Evolutionary conservation across 1,284 basidiomycete genomes (phyloP), one percentile per base, ranked within the genome.

Genomic region (Cryptococcus sp.): DNA sequence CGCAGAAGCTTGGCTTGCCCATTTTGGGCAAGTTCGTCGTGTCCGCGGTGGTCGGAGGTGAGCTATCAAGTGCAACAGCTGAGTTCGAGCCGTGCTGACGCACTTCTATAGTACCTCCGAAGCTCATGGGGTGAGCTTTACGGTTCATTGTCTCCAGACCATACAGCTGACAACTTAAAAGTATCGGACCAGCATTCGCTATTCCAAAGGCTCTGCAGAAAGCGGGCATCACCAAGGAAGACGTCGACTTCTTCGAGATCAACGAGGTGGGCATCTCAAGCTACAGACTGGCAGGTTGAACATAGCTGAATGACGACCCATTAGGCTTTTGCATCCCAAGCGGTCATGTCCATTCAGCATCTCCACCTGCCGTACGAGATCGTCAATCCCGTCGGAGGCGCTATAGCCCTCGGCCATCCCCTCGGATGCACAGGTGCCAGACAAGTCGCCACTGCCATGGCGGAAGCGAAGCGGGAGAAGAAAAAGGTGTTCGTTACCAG

Each of bases 1-100:
- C 95, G 19, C 88, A 90, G 80, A 89, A 88, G 72, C 87, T 95
- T 62, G 89, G 91, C 46, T 84, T 99, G 41, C 92, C 93, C 48
- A 89, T 99, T 72, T 63, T 95, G 58, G 96, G 91, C 81, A 98
- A 98, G 82, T 98, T 87, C 76, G 87, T 94, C 72, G 84, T 84
- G 43, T 86, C 88, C 7, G 82, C 85, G 45, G 86, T 85, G 22
- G 87, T 93, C 40, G 93, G 93, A 75, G 90, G 60, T 69, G 54
- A 55, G 68, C 58, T 23, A 50, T 38, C 25, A 10, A 20, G 19
- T 27, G 38, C 17, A 27, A 27, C 8, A 16, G 19, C 41, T 4
- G 15, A 55, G 41, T 30, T 52, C 25, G 50, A 30, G 20, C 7
- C 46, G 27, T 20, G 41, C 40, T 58, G 27, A 53, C 46, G 15